Evolutionary conservation across 2,329 filamentous ascomycete genomes (phyloP), one percentile per base, ranked within the genome.

Genomic region (Colletotrichum tofieldiae): DNA sequence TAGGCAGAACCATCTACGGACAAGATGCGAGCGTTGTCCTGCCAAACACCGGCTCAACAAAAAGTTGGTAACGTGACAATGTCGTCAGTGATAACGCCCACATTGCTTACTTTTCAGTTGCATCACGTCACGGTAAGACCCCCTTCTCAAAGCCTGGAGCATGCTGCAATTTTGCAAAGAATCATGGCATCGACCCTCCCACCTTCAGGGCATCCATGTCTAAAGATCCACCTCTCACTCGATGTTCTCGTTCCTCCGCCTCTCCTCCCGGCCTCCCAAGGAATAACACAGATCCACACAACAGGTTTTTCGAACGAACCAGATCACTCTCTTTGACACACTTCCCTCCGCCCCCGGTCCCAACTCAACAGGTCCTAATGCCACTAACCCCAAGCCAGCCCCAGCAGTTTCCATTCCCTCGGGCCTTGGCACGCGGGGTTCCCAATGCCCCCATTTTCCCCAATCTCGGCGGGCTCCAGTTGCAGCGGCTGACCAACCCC

Each of bases 381-480:
- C 1, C 16, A 18, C 35, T 39, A 41, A 68, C 58, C 69, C 69
- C 65, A 70, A 55, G 23, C 54, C 29, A 37, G 39, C 45, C 70
- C 59, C 65, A 72, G 70, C 58, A 59, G 23, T 64, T 59, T 70
- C 70, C 70, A 60, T 72, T 70, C 65, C 70, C 70, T 72, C 70
- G 70, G 70, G 59, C 45, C 70, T 72, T 72, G 70, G 69, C 70
- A 72, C 65, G 70, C 70, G 70, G 70, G 66, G 70, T 55, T 70
- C 60, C 45, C 54, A 56, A 71, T 56, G 41, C 35, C 41, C 58
- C 64, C 56, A 35, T 47, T 41, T 41, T 49, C 69, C 52, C 54
- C 59, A 69, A 20, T 32, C 37, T 45, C 5, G 32, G 35, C 47
- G 49, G 6, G 49, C 49, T 23, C 18, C 35, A 64, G 49, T 54